Conservation (phyloP, 225 moss, liverwort and hornwort species). For the Neckera pumila region DNA sequence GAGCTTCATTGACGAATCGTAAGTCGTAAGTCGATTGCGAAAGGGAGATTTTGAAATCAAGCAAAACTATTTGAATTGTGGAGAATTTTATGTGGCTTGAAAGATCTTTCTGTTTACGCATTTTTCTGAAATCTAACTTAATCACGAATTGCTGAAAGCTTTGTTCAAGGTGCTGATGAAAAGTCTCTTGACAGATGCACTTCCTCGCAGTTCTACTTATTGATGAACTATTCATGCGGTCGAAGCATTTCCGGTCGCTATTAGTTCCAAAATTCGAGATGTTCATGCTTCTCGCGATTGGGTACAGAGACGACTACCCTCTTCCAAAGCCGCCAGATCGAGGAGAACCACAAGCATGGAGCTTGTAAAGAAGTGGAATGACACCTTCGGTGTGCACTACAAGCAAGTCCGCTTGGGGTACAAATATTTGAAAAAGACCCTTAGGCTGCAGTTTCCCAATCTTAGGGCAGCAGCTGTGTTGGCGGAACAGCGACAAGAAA, state of each 20-base stretch:
- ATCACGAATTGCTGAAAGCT: neutral
- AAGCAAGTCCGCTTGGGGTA: slow-evolving; percentile 73
- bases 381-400: slow-evolving; percentile 86
- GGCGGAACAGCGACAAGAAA: slow-evolving; percentile 59
- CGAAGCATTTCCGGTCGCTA: slow-evolving; percentile 81
- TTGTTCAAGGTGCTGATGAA: neutral
- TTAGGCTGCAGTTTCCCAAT: slow-evolving; percentile 80
- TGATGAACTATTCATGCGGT: slow-evolving; percentile 78
- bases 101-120: no score
- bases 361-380: slow-evolving; percentile 90
- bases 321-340: slow-evolving; percentile 85
- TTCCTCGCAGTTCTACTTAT: slow-evolving; percentile 76
- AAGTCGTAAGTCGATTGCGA: no score
- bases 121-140: neutral
- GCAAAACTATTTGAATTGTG: no score
- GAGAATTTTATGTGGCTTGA: no score
- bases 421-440: slow-evolving; percentile 73
- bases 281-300: slow-evolving; percentile 75
- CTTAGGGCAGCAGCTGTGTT: slow-evolving; percentile 55
- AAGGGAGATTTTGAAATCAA: no score
- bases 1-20: no score
- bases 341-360: slow-evolving; percentile 75
- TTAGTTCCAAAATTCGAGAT: slow-evolving; percentile 80
- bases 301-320: slow-evolving; percentile 69
- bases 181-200: slow-evolving; percentile 54